Conservation (phyloP, 139 green algal species). For the Raphidocelis subcapitata region DNA sequence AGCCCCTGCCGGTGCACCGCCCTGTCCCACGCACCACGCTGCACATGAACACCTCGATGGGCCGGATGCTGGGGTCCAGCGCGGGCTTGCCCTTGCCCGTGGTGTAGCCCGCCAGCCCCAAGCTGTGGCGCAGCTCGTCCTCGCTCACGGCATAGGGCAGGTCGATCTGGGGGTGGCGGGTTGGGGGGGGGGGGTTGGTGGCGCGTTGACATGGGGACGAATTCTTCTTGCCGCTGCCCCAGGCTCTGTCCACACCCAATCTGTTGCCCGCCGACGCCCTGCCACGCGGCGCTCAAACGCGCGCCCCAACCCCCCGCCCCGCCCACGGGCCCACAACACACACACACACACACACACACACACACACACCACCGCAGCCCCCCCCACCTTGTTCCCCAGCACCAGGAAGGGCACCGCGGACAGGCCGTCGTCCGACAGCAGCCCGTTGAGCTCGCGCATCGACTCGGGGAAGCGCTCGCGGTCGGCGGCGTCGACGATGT, state of each 20-base stretch:
- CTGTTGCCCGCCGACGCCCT: too few relatives aligned
- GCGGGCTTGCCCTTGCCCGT: conserved; percentile 98
- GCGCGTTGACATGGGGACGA: too few relatives aligned
- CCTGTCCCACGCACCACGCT: conserved; percentile 84
- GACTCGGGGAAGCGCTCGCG: conserved; percentile 91
- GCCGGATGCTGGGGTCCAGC: conserved; percentile 82
- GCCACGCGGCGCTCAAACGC: too few relatives aligned
- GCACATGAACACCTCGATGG: conserved; percentile 98
- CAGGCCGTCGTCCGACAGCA: conserved; percentile 94
- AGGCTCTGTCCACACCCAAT: too few relatives aligned
- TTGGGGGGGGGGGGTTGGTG: too few relatives aligned
- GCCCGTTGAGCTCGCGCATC: conserved; percentile 90
- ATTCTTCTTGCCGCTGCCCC: too few relatives aligned
- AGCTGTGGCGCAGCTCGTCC: conserved; percentile 88
- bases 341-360: not conserved
- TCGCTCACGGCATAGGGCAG: conserved; percentile 39
- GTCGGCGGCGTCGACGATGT: conserved; percentile 96
- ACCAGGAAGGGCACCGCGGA: conserved; percentile 94
- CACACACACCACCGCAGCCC: too few relatives aligned
- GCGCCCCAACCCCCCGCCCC: too few relatives aligned
- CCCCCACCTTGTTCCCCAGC: conserved; percentile 97
- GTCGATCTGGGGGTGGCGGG: too few relatives aligned
- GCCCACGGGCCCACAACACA: too few relatives aligned
- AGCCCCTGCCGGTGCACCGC: too few relatives aligned
- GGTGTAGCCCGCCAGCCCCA: conserved; percentile 93